Evolutionary conservation across 1,284 basidiomycete species (phyloP).

Genomic region (Puccinia horiana): DNA sequence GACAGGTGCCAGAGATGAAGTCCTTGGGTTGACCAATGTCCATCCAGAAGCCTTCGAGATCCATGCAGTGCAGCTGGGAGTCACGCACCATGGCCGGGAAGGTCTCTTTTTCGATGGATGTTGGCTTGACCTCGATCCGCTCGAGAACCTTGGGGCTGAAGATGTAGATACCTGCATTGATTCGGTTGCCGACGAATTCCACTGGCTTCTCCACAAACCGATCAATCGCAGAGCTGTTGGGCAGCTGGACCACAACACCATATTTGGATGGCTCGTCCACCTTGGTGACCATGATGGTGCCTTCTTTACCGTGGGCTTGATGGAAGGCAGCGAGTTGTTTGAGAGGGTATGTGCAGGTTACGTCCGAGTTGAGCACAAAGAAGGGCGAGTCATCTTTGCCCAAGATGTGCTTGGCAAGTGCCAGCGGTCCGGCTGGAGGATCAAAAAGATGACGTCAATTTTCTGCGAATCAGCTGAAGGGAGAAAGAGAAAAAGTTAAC

Average conservation of each 20-base stretch:
- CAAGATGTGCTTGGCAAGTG: constrained; percentile 63
- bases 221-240: constrained; percentile 62
- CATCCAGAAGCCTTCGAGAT: constrained; percentile 65
- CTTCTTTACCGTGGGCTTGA: constrained; percentile 62
- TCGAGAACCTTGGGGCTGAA: constrained; percentile 64
- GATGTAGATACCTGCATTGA: constrained; percentile 66
- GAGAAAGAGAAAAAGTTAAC: constrained; percentile 50
- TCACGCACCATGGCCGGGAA: constrained; percentile 63
- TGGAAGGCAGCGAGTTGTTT: constrained; percentile 64
- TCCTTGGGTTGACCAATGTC: constrained; percentile 65
- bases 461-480: background rate
- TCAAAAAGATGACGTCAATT: background rate
- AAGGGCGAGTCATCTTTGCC: constrained; percentile 64
- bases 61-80: constrained; percentile 63
- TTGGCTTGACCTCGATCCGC: constrained; percentile 64
- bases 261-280: constrained; percentile 64
- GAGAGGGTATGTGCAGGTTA: constrained; percentile 64
- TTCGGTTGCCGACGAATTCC: constrained; percentile 64
- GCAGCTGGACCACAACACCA: constrained; percentile 64
- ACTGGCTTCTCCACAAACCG: constrained; percentile 65
- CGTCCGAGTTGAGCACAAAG: constrained; percentile 65
- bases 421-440: constrained; percentile 62
- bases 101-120: constrained; percentile 64
- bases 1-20: constrained; percentile 61
- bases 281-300: constrained; percentile 65